Conservation (phyloP, 108 stramenopile genomes). For the Conticribra weissflogii region DNA sequence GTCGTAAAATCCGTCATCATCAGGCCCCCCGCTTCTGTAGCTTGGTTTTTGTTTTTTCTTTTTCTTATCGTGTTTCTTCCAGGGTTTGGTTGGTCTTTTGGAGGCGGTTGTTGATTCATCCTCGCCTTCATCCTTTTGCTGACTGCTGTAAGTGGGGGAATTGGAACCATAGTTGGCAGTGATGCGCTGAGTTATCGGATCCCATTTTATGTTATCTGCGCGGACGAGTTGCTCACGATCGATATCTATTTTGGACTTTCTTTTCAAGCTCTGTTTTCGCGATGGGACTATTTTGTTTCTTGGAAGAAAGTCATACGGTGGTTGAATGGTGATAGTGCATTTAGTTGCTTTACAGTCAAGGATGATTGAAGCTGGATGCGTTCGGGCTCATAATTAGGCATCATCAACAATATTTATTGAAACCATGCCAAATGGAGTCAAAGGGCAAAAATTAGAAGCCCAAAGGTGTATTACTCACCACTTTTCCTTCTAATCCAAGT, state of each 20-base stretch:
- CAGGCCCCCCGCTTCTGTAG: conserved; percentile 59
- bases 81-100: conserved; percentile 15
- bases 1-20: conserved; percentile 63
- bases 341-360: conserved; percentile 23
- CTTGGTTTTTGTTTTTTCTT: conserved; percentile 45
- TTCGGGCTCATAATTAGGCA: too few relatives aligned
- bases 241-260: conserved; percentile 31
- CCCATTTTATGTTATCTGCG: conserved; percentile 62
- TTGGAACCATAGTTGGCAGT: conserved; percentile 26
- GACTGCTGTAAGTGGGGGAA: conserved; percentile 26
- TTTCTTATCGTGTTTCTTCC: conserved; percentile 33
- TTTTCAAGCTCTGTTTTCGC: conserved; percentile 3
- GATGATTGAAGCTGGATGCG: conserved; percentile 35
- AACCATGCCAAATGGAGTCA: neutral
- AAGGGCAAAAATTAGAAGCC: neutral
- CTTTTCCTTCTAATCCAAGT: conserved; percentile 28
- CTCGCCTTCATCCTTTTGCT: conserved; percentile 7
- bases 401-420: too few relatives aligned
- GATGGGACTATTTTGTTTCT: neutral
- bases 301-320: conserved; percentile 26
- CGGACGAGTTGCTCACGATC: conserved; percentile 61
- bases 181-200: conserved; percentile 25
- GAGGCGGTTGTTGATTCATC: conserved; percentile 4
- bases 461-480: conserved; percentile 6
- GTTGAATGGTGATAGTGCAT: conserved; percentile 33